Percentiles rank a stretch among this genome's conserved stretches.
Evolutionary conservation across 768 basidiomycete genomes (phyloP).

Genomic region (Strobilomyces echinocephalus): DNA sequence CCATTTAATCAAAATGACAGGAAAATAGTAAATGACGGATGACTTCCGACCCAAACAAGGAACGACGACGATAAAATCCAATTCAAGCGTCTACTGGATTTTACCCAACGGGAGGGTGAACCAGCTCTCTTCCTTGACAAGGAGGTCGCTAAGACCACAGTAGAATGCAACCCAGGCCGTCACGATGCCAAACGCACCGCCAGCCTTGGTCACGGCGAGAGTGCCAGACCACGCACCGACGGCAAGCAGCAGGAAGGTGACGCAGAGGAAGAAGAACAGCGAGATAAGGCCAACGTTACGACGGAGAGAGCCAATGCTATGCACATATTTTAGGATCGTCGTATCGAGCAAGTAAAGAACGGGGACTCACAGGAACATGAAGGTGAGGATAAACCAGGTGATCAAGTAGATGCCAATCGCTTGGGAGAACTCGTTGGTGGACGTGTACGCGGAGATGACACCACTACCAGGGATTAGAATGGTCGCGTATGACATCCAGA

Average conservation of each 20-base stretch:
- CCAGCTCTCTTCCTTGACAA: constrained; percentile 35
- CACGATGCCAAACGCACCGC: constrained; percentile 42
- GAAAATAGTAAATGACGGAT: constrained; percentile 3
- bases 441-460: constrained; percentile 48
- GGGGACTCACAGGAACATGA: constrained; percentile 54
- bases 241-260: constrained; percentile 49
- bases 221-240: constrained; percentile 34
- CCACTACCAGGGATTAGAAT: constrained; percentile 71
- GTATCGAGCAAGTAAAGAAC: neutral
- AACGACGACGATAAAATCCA: neutral
- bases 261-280: constrained; percentile 48
- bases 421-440: constrained; percentile 37
- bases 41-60: neutral
- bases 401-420: constrained; percentile 74
- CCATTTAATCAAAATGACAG: constrained; percentile 7
- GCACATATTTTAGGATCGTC: neutral
- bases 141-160: constrained; percentile 38
- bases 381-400: constrained; percentile 70
- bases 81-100: constrained; percentile 9
- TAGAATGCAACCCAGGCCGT: constrained; percentile 48
- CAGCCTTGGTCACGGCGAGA: constrained; percentile 30
- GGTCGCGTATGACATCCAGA: constrained; percentile 81
- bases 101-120: constrained; percentile 39
- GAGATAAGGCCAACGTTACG: constrained; percentile 46
- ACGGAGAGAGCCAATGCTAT: constrained; percentile 46